Conservation (phyloP, 352 stramenopile genomes). For the Phytophthora kernoviae region DNA sequence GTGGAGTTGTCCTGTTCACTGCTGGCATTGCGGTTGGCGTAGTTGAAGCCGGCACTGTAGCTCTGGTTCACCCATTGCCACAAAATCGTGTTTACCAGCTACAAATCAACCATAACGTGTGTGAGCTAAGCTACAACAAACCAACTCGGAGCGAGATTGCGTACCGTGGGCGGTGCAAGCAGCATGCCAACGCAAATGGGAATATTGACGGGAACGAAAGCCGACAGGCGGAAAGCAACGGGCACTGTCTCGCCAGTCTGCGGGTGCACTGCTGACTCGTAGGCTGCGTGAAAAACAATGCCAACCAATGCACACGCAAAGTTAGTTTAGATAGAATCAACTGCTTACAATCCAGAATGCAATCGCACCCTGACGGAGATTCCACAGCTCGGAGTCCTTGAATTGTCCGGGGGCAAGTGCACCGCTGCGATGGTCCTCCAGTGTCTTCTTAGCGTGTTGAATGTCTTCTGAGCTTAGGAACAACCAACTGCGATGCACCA, state of each 20-base stretch:
- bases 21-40: conserved; percentile 87
- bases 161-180: conserved; percentile 73
- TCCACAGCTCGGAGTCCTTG: conserved; percentile 78
- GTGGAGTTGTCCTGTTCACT: conserved; percentile 76
- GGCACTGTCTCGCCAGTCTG: conserved; percentile 83
- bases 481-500: conserved; percentile 52
- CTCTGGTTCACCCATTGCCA: conserved; percentile 92
- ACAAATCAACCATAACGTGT: background rate
- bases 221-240: conserved; percentile 70
- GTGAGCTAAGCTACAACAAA: background rate
- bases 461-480: conserved; percentile 74
- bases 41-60: conserved; percentile 91
- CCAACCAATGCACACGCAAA: conserved; percentile 3
- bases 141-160: background rate
- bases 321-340: conserved; percentile 1
- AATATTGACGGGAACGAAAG: conserved; percentile 90
- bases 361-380: conserved; percentile 57
- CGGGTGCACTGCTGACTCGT: conserved; percentile 81
- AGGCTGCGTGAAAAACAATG: conserved; percentile 36
- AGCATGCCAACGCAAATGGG: conserved; percentile 88
- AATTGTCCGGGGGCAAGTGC: conserved; percentile 45
- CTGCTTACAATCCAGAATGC: background rate
- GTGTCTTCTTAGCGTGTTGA: conserved; percentile 51
- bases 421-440: conserved; percentile 63
- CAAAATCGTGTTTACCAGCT: conserved; percentile 83